Conservation (phyloP, 768 basidiomycete genomes). For the Lyophyllum semitale region DNA sequence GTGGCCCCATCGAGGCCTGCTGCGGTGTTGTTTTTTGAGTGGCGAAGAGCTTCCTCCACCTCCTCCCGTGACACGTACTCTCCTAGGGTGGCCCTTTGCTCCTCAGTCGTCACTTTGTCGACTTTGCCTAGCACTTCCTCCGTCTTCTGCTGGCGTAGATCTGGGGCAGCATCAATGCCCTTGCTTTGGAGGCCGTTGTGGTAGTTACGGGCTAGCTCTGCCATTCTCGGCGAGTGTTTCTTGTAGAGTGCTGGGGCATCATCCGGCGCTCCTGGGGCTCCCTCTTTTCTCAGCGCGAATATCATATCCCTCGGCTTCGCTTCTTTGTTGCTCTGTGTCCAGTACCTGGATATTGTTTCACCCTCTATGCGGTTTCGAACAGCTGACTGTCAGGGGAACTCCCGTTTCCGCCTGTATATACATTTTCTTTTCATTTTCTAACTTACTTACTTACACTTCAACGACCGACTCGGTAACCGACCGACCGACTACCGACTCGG, state of each 20-base stretch:
- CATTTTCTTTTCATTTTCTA: too few relatives aligned
- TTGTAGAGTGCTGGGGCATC: neutral
- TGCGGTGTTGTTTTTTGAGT: neutral
- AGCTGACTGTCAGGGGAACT: neutral
- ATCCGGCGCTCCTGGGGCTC: neutral
- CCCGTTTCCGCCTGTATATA: too few relatives aligned
- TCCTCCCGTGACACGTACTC: neutral
- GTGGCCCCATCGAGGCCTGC: neutral
- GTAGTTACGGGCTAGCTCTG: slow-evolving; percentile 4
- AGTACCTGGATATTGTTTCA: slow-evolving; percentile 14
- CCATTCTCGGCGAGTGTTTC: neutral
- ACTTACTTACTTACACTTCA: too few relatives aligned
- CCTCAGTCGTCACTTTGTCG: neutral
- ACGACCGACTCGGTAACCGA: too few relatives aligned
- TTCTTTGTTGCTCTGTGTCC: slow-evolving; percentile 10
- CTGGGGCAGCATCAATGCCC: neutral
- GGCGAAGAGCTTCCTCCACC: neutral
- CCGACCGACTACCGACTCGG: too few relatives aligned
- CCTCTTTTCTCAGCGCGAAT: neutral
- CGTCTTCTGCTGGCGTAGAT: neutral
- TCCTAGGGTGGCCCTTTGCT: neutral
- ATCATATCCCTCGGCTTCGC: slow-evolving; percentile 15
- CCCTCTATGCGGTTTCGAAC: slow-evolving; percentile 9
- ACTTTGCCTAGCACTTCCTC: neutral
- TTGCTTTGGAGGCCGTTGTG: slow-evolving; percentile 2